phyloP scores from a whole-genome alignment of 768 basidiomycete genomes.

The Candolleomyces aberdarensis region DNA sequence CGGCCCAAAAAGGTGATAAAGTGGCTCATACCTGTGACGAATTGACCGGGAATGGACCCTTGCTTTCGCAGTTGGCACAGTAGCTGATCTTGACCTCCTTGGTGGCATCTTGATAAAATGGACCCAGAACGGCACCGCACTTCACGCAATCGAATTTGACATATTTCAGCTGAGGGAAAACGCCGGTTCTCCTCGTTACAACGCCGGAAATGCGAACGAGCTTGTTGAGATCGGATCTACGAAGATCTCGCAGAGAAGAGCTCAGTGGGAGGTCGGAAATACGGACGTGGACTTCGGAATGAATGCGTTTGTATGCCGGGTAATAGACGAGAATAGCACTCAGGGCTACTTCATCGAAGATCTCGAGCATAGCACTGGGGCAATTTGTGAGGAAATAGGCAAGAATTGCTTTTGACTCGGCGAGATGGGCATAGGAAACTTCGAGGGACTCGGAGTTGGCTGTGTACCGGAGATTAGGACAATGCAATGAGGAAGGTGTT shows the following conservation, averaged over 20 bases:
- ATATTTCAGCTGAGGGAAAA: constrained; percentile 99
- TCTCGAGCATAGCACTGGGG: constrained; percentile 86
- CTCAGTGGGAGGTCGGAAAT: constrained; percentile 91
- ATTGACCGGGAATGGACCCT: constrained; percentile 94
- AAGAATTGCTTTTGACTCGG: constrained; percentile 87
- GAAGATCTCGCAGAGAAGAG: constrained; percentile 89
- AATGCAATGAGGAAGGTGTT: neutral
- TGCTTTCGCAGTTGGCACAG: constrained; percentile 91
- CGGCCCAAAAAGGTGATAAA: neutral
- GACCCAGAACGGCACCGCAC: constrained; percentile 90
- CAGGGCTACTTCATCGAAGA: constrained; percentile 95
- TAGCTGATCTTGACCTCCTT: constrained; percentile 93
- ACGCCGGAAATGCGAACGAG: constrained; percentile 95
- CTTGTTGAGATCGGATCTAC: constrained; percentile 89
- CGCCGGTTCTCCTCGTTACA: constrained; percentile 91
- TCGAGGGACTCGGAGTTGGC: constrained; percentile 97
- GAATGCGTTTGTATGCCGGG: constrained; percentile 94
- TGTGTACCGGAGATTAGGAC: constrained; percentile 29
- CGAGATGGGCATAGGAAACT: constrained; percentile 94
- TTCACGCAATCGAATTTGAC: constrained; percentile 98
- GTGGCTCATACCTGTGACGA: constrained; percentile 76
- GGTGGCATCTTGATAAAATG: constrained; percentile 96
- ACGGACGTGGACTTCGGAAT: constrained; percentile 96
- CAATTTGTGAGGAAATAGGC: constrained; percentile 98
- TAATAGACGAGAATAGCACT: constrained; percentile 94